A percentile compares a stretch with the other conserved stretches of the same genome.
Conservation (phyloP, 768 basidiomycete genomes). For the Lactarius psammicola region DNA sequence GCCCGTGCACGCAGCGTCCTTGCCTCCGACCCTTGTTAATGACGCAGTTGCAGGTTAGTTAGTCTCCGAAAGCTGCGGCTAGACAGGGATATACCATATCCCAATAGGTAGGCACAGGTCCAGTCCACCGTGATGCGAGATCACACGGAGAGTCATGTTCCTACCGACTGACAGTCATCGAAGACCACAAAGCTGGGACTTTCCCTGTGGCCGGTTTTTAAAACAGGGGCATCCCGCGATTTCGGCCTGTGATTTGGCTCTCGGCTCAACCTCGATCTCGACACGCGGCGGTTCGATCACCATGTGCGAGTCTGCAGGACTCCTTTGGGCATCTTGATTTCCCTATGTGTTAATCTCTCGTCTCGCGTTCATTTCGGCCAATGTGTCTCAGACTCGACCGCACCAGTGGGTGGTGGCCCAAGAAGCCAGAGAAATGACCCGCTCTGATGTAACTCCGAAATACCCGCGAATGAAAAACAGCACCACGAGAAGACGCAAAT, state of each 20-base stretch:
- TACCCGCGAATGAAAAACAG: not conserved
- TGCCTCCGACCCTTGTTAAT: not conserved
- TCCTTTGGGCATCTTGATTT: not conserved
- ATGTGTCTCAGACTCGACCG: not conserved
- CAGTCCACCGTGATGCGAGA: not conserved
- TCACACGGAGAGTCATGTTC: not conserved
- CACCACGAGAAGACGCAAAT: not conserved
- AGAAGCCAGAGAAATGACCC: not conserved
- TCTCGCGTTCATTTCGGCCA: not conserved
- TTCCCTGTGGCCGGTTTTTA: not conserved
- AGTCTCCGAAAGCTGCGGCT: not conserved
- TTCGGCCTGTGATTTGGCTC: not conserved
- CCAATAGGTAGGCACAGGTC: not conserved
- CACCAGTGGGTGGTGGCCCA: not conserved
- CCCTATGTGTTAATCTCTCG: not conserved
- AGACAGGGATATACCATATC: not conserved
- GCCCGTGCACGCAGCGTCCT: not conserved
- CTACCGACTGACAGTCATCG: not conserved
- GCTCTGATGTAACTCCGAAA: not conserved
- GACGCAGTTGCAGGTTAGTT: not conserved
- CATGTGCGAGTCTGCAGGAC: slow-evolving; percentile 3
- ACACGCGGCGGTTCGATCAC: slow-evolving; percentile 11
- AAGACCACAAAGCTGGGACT: not conserved
- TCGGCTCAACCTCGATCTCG: slow-evolving; percentile 1
- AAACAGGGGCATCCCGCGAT: not conserved